Percentiles rank a stretch among this genome's conserved stretches.
These are phyloP conservation scores for Anthracocystis walkeri DNA, from an alignment of 1,284 basidiomycete species.

Conservation along the genomic window DNA sequence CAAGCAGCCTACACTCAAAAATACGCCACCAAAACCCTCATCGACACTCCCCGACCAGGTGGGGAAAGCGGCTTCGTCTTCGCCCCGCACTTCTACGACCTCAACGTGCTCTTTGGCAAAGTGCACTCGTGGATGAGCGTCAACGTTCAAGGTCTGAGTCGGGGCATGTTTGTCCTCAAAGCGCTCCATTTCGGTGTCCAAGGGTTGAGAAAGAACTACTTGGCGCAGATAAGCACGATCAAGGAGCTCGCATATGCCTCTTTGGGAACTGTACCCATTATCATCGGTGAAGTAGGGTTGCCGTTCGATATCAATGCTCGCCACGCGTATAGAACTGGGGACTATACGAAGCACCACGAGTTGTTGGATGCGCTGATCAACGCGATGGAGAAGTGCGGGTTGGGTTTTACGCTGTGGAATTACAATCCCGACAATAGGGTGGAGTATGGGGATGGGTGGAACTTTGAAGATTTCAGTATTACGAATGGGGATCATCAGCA, in stretches of 20 bases:
- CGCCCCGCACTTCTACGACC: conserved; percentile 68
- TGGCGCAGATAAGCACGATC: conserved; percentile 50
- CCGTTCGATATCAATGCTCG: conserved; percentile 65
- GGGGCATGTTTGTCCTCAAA: conserved; percentile 60
- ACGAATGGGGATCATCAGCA: conserved; percentile 80
- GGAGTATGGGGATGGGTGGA: conserved; percentile 87
- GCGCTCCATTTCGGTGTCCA: conserved; percentile 62
- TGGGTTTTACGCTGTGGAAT: conserved; percentile 79
- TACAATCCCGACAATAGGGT: conserved; percentile 92
- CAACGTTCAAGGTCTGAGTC: conserved; percentile 65
- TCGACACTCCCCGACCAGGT: conserved; percentile 52
- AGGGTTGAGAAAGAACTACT: conserved; percentile 57
- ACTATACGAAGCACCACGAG: conserved; percentile 74
- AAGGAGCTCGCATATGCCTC: conserved; percentile 41
- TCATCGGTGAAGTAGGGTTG: conserved; percentile 66
- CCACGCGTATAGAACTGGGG: conserved; percentile 72
- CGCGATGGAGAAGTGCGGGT: conserved; percentile 65
- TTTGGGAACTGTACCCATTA: conserved; percentile 57
- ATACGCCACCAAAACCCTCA: conserved; percentile 44
- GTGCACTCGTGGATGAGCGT: conserved; percentile 57
- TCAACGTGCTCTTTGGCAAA: conserved; percentile 67
- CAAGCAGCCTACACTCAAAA: conserved; percentile 35
- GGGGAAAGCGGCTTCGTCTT: conserved; percentile 51
- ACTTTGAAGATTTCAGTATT: conserved; percentile 77
- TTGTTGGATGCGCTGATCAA: conserved; percentile 68